Percentiles rank a stretch among this genome's conserved stretches.
Evolutionary conservation across 179 eudicot genomes (phyloP).

Genomic region (Beta lomatogona): DNA sequence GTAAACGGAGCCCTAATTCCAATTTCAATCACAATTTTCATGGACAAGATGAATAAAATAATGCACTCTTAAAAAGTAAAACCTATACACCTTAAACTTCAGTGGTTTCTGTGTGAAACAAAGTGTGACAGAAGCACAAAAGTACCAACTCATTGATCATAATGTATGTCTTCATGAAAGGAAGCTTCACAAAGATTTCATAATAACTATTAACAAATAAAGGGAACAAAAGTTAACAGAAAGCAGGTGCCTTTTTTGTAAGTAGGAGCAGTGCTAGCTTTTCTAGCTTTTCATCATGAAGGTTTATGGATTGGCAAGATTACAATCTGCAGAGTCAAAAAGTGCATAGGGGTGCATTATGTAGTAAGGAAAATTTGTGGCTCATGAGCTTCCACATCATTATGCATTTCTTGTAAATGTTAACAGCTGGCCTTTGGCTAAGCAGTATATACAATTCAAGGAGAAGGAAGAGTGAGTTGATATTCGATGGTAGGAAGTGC

Average conservation of each 20-base stretch:
- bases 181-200: not conserved
- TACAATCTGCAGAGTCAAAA: not conserved
- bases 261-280: not conserved
- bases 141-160: not conserved
- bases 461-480: not conserved
- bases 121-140: not conserved
- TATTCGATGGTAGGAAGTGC: not conserved
- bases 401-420: not conserved
- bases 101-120: not conserved
- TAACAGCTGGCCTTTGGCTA: conserved; percentile 4
- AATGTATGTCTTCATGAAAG: not conserved
- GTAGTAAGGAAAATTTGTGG: not conserved
- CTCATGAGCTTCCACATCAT: conserved; percentile 4
- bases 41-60: not conserved
- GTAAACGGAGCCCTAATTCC: not conserved
- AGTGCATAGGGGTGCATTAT: not conserved
- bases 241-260: not conserved
- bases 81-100: not conserved
- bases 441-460: not conserved
- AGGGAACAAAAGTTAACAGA: not conserved
- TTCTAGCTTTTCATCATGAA: not conserved
- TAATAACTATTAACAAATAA: not conserved
- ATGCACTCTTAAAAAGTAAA: not conserved
- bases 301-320: not conserved
- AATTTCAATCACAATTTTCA: not conserved